Percentiles rank a stretch among this genome's conserved stretches.
Conservation (phyloP, 1,139 yeast genomes). For the Trichomonascaceae sp. region DNA sequence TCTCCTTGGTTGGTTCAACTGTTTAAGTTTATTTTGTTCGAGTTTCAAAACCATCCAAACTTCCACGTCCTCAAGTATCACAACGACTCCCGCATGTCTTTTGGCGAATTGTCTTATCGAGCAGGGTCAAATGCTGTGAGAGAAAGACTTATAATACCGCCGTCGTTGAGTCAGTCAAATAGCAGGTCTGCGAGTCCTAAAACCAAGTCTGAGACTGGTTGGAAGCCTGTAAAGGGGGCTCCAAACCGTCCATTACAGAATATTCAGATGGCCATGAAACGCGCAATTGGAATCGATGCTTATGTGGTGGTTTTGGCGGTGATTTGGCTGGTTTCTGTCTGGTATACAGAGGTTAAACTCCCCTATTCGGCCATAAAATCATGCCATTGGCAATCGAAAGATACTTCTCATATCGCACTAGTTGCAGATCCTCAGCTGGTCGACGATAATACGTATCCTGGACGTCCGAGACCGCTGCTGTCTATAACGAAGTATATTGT, state of each 20-base stretch:
- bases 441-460: conserved; percentile 61
- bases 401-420: conserved; percentile 50
- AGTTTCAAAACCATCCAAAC: too few relatives aligned
- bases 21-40: too few relatives aligned
- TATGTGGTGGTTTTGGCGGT: conserved; percentile 24
- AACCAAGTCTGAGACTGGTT: neutral
- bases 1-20: too few relatives aligned
- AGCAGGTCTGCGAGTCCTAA: neutral
- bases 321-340: conserved; percentile 46
- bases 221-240: neutral
- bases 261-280: neutral
- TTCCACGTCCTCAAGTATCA: too few relatives aligned
- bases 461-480: conserved; percentile 31
- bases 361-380: conserved; percentile 42
- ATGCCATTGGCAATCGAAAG: conserved; percentile 52
- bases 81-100: conserved; percentile 2
- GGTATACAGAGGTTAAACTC: conserved; percentile 56
- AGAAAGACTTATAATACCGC: conserved; percentile 6
- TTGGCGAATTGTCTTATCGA: conserved; percentile 6
- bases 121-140: conserved; percentile 3
- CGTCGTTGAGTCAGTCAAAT: neutral
- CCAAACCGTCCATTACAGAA: neutral
- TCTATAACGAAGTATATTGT: conserved; percentile 38
- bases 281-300: neutral
- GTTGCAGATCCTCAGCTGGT: conserved; percentile 92